A percentile compares a stretch with the other conserved stretches of the same genome.
These are phyloP conservation scores for Sungouiella blattae DNA, from an alignment of 805 yeast species.

Conservation along the genomic window DNA sequence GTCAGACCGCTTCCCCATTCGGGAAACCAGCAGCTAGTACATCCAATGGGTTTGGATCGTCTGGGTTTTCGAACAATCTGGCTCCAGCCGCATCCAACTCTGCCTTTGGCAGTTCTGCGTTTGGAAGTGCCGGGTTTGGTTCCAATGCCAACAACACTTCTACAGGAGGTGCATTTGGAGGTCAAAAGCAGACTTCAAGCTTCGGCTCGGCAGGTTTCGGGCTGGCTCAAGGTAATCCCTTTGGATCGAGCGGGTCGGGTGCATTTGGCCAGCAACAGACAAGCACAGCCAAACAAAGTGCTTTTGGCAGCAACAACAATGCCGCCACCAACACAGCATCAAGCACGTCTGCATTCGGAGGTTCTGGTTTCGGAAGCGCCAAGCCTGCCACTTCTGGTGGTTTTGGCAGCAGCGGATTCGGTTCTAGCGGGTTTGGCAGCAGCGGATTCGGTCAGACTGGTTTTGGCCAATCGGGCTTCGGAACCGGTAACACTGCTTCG, in stretches of 20 bases:
- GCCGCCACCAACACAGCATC: no score
- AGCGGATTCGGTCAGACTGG: slow-evolving; percentile 2
- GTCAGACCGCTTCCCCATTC: background rate
- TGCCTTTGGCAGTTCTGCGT: slow-evolving; percentile 1
- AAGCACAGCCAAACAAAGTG: no score
- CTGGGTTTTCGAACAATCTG: slow-evolving; percentile 3
- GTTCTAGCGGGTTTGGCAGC: slow-evolving; percentile 3
- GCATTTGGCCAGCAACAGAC: no score
- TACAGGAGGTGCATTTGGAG: slow-evolving; percentile 4
- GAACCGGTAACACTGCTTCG: background rate
- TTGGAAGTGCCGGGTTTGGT: slow-evolving; percentile 2
- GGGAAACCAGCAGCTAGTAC: background rate
- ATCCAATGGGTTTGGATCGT: slow-evolving; percentile 1
- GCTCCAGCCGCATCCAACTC: background rate
- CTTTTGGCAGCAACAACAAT: no score
- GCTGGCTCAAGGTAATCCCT: no score
- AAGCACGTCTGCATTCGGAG: background rate
- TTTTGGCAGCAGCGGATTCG: slow-evolving; percentile 2
- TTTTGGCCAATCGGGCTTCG: slow-evolving; percentile 6
- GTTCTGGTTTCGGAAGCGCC: slow-evolving; percentile 6
- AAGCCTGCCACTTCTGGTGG: slow-evolving; percentile 1
- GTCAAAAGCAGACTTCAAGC: no score
- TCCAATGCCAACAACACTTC: background rate
- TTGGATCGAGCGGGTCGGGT: background rate
- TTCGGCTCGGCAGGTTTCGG: slow-evolving; percentile 1